Conservation (phyloP, 1,284 basidiomycete species). For the Irpex lacteus region DNA sequence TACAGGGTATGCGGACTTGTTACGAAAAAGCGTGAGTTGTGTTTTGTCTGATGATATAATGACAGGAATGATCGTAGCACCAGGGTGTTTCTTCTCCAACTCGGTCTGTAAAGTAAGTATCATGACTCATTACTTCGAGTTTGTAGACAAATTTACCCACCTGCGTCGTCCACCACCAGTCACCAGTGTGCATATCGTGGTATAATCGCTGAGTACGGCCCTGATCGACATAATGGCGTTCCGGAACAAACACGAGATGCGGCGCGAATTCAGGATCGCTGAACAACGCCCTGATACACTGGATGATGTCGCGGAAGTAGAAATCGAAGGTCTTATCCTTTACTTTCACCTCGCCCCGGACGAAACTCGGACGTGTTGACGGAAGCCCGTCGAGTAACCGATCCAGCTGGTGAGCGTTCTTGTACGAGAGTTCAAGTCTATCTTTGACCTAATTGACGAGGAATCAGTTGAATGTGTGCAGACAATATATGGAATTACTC, state of each 20-base stretch:
- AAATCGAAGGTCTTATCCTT: slow-evolving; percentile 23
- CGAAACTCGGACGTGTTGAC: slow-evolving; percentile 24
- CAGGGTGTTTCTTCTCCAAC: slow-evolving; percentile 26
- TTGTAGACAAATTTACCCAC: background rate
- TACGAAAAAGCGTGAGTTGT: slow-evolving; percentile 31
- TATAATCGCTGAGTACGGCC: slow-evolving; percentile 10
- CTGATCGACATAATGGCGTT: slow-evolving; percentile 26
- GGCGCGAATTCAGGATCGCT: slow-evolving; percentile 22
- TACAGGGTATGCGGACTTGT: slow-evolving; percentile 39
- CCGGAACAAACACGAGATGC: slow-evolving; percentile 20
- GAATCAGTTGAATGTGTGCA: background rate
- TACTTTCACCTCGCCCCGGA: slow-evolving; percentile 18
- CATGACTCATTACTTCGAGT: too few species aligned
- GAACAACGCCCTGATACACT: slow-evolving; percentile 26
- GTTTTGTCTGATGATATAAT: slow-evolving; percentile 41
- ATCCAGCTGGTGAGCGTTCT: slow-evolving; percentile 28
- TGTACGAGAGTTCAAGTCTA: slow-evolving; percentile 28
- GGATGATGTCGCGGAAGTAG: slow-evolving; percentile 27
- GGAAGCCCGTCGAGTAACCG: slow-evolving; percentile 28
- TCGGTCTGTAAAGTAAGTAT: slow-evolving; percentile 19
- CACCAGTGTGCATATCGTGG: slow-evolving; percentile 23
- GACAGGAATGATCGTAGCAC: slow-evolving; percentile 38
- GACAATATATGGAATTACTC: background rate
- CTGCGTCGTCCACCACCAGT: slow-evolving; percentile 16
- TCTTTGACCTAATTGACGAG: slow-evolving; percentile 14